Evolutionary conservation across 306 rosid species (phyloP).

Genomic region (Fagus crenata): DNA sequence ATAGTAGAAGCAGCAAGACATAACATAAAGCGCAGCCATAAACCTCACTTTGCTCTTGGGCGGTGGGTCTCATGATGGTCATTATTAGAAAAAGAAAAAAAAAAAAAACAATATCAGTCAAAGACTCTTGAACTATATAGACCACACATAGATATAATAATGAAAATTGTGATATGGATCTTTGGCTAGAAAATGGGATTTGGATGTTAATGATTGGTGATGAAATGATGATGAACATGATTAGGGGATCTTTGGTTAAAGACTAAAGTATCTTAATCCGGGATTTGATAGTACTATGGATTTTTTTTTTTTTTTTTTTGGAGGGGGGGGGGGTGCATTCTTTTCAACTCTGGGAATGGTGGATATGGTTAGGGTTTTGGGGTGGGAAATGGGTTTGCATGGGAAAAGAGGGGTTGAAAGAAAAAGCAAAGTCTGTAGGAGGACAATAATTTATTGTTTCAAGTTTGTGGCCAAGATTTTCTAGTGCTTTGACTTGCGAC

Average conservation of each 20-base stretch:
- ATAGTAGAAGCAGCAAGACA: conserved; percentile 20
- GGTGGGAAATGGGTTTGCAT: conserved; percentile 52
- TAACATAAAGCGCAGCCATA: conserved; percentile 9
- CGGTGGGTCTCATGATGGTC: conserved; percentile 33
- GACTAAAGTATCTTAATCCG: conserved; percentile 4
- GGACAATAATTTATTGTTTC: conserved; percentile 61
- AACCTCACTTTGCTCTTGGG: conserved; percentile 26
- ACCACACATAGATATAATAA: conserved; percentile 26
- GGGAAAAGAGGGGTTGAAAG: conserved; percentile 88
- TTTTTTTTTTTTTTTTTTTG: neutral
- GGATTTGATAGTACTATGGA: conserved; percentile 14
- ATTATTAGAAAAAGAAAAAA: conserved; percentile 6
- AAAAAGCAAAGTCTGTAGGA: conserved; percentile 63
- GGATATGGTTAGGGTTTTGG: conserved; percentile 46
- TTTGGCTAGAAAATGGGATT: conserved; percentile 31
- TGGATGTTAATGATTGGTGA: conserved; percentile 47
- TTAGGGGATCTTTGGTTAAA: conserved; percentile 18
- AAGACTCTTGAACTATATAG: conserved; percentile 23
- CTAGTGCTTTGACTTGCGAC: conserved; percentile 79
- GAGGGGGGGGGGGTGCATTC: neutral
- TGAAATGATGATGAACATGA: conserved; percentile 38
- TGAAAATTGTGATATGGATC: conserved; percentile 33
- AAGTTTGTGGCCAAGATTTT: conserved; percentile 66
- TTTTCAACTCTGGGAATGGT: conserved; percentile 36
- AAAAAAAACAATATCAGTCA: neutral